Base-by-base conservation (phyloP, 345 rosid species). In the Hibiscus trionum region DNA sequence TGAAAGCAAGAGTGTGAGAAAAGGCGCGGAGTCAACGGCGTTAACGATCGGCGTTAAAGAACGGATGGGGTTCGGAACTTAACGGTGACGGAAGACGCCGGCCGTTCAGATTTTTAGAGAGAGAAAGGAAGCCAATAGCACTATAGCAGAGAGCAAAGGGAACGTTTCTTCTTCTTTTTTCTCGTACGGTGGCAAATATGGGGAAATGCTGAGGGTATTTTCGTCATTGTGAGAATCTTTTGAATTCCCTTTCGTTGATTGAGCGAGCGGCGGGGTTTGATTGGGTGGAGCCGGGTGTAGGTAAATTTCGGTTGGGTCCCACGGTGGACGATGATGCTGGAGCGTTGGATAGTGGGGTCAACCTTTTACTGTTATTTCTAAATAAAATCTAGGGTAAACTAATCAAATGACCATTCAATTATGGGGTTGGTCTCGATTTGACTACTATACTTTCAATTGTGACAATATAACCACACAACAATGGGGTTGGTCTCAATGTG, bases 1-100 rank as follows among this genome's bases (percentile, higher is more conserved):
- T 68, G 46, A 56, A 50, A 50, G 60, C 71, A 35, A 29, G 44
- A 29, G 42, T 10, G 0, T 49, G 33, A 67, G 14, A 11, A 50
- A 55, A 61, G 19, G 21, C 35, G 21, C 42, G 21, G 66, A 33
- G 67, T 24, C 72, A 81, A 85, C 85, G 79, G 77, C 80, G 82
- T 78, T 75, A 72, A 68, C 14, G 75, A 79, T 78, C 82, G 85
- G 77, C 77, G 77, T 33, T 59, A 33, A 59, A 63, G 31, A 74
- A 56, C 52, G 11, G 33, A 12, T 27, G 57, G 16, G 37, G 1
- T 1, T 2, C 9, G 11, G 46, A 21, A 9, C 16, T 27, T 62
- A 69, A 76, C 70, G 57, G 77, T 27, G 72, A 78, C 66, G 72
- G 74, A 26, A 57, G 33, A 55, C 21, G 37, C 21, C 24, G 52